phyloP scores from a whole-genome alignment of 1,139 yeast genomes.

The Candida mesenterica region DNA sequence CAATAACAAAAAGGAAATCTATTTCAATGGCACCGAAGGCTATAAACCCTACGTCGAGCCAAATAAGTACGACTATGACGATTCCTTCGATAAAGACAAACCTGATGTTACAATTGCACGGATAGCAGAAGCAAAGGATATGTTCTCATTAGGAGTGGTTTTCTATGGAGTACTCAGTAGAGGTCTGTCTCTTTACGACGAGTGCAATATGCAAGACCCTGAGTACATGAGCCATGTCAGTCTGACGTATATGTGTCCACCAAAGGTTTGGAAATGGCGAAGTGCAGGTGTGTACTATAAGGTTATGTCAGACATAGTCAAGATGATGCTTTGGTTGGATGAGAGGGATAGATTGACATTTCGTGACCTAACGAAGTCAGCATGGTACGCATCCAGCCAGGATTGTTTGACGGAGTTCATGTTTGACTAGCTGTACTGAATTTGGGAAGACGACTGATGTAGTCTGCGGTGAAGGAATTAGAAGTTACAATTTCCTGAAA shows the following conservation, averaged over 20 bases:
- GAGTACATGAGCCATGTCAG: conserved; percentile 1
- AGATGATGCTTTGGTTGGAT: conserved; percentile 5
- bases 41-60: conserved; percentile 5
- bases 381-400: too few relatives aligned
- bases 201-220: conserved; percentile 3
- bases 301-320: conserved; percentile 3
- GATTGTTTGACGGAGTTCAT: too few relatives aligned
- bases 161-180: conserved; percentile 8
- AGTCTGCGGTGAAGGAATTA: too few relatives aligned
- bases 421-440: too few relatives aligned
- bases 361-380: conserved; percentile 2
- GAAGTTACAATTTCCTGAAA: too few relatives aligned
- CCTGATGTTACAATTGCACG: too few relatives aligned
- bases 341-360: conserved; percentile 7
- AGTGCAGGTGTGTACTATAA: not conserved
- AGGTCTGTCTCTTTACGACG: conserved; percentile 8
- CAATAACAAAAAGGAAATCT: conserved; percentile 2
- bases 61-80: too few relatives aligned
- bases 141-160: conserved; percentile 11
- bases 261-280: not conserved
- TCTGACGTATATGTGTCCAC: not conserved
- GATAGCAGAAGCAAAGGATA: conserved; percentile 10
- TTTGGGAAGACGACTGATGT: too few relatives aligned
- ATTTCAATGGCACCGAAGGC: conserved; percentile 10
- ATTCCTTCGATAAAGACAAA: too few relatives aligned